These are phyloP conservation scores for Vicia faba DNA, from an alignment of 306 rosid species.

Conservation along the genomic window DNA sequence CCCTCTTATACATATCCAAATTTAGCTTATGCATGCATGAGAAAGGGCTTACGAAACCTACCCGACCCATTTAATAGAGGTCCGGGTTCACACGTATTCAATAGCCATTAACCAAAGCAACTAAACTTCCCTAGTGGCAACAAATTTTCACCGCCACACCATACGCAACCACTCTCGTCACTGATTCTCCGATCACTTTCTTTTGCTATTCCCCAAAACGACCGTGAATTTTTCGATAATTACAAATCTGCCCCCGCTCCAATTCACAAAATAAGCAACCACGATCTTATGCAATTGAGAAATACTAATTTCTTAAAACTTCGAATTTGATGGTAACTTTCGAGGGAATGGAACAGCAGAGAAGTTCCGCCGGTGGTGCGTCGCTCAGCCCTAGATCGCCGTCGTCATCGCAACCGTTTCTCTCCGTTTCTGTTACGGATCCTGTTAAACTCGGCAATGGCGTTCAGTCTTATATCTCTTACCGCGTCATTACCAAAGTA, in stretches of 20 bases:
- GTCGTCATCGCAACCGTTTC: slow-evolving; percentile 74
- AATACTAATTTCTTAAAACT: neutral
- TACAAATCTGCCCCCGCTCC: slow-evolving; percentile 46
- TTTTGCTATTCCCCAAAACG: neutral
- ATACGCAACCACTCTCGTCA: neutral
- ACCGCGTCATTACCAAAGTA: slow-evolving; percentile 92
- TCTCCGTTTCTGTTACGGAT: slow-evolving; percentile 86
- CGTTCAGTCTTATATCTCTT: slow-evolving; percentile 94
- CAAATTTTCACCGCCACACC: slow-evolving; percentile 18
- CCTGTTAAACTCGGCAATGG: slow-evolving; percentile 99
- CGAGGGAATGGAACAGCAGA: slow-evolving; percentile 67
- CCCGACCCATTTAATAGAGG: neutral
- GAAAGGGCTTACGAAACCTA: neutral
- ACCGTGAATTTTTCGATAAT: slow-evolving; percentile 56
- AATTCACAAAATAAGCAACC: slow-evolving; percentile 21
- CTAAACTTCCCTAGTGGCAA: neutral
- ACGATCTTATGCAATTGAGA: neutral
- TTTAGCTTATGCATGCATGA: too few species aligned
- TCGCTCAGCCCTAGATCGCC: slow-evolving; percentile 97
- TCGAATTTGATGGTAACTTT: slow-evolving; percentile 6
- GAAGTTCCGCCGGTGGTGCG: slow-evolving; percentile 63
- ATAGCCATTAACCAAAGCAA: neutral
- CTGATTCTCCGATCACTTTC: slow-evolving; percentile 12
- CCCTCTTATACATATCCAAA: too few species aligned
- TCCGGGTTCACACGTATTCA: neutral